phyloP scores from a whole-genome alignment of 345 rosid species.

The Hypericum androsaemum region DNA sequence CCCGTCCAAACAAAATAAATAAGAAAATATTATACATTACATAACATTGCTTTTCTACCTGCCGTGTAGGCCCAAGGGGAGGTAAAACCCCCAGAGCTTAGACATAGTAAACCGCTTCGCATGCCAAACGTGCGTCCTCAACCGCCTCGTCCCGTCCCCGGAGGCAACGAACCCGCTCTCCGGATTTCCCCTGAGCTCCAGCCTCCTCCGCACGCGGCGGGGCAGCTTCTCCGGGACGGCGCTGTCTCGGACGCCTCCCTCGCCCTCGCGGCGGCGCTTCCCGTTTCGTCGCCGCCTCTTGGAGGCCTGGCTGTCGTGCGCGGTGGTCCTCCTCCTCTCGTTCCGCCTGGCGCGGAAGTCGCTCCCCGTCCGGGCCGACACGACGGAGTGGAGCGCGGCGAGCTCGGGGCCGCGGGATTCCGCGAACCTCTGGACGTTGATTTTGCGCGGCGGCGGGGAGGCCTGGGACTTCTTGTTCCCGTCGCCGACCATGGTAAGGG shows the following conservation, averaged over 20 bases:
- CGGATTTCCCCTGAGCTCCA: constrained; percentile 52
- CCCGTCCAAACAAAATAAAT: too few relatives aligned
- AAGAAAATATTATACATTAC: background rate
- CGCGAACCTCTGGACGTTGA: constrained; percentile 56
- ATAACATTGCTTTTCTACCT: constrained; percentile 28
- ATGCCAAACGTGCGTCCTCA: constrained; percentile 91
- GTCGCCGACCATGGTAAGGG: constrained; percentile 25
- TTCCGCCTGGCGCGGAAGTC: constrained; percentile 55
- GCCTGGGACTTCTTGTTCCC: constrained; percentile 25
- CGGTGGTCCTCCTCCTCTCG: constrained; percentile 78
- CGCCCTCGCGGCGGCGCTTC: constrained; percentile 8
- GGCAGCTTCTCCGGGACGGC: constrained; percentile 21
- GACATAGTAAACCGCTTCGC: constrained; percentile 78
- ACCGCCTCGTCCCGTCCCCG: constrained; percentile 78
- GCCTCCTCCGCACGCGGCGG: constrained; percentile 49
- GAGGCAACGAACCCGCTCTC: constrained; percentile 49
- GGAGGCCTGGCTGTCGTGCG: constrained; percentile 42
- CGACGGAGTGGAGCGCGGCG: constrained; percentile 51
- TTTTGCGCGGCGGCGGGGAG: constrained; percentile 42
- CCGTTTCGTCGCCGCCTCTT: constrained; percentile 40
- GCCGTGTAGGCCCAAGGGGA: constrained; percentile 86
- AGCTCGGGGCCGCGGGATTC: constrained; percentile 66
- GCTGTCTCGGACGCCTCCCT: constrained; percentile 9
- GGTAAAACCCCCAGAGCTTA: constrained; percentile 76
- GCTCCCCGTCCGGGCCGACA: constrained; percentile 40